Evolutionary conservation across 139 green algal species (phyloP).

Genomic region (Tetradesmus lagerheimii): DNA sequence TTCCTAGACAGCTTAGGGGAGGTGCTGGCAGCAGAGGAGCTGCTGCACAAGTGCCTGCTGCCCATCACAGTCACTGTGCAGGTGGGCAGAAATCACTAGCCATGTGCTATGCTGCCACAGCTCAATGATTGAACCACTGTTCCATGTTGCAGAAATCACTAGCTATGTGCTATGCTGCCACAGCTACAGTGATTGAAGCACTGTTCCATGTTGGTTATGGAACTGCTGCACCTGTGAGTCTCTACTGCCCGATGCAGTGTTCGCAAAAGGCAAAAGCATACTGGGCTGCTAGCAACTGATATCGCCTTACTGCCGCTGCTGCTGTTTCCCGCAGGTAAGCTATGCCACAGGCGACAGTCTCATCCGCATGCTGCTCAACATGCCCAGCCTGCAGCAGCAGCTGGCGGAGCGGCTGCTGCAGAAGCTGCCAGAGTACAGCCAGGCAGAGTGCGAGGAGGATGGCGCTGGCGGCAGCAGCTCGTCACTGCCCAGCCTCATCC

Average conservation of each 20-base stretch:
- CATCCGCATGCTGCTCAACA: slow-evolving; percentile 45
- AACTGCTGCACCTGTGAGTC: no score
- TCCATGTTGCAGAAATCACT: neutral
- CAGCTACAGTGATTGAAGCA: no score
- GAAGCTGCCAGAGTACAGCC: slow-evolving; percentile 47
- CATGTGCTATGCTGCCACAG: neutral
- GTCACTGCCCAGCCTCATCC: slow-evolving; percentile 47
- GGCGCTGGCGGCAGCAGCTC: neutral
- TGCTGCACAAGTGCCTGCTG: slow-evolving; percentile 47
- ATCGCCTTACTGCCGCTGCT: neutral
- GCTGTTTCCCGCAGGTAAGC: slow-evolving; percentile 25
- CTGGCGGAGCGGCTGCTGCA: slow-evolving; percentile 48
- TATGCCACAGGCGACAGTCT: slow-evolving; percentile 47
- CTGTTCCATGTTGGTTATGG: no score
- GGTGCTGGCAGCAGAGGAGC: slow-evolving; percentile 31
- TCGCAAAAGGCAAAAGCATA: no score
- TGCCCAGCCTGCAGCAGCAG: slow-evolving; percentile 31
- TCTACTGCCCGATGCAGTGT: no score
- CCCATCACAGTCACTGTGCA: slow-evolving; percentile 41
- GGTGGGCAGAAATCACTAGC: neutral
- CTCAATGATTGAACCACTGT: neutral
- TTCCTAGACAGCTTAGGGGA: slow-evolving; percentile 47
- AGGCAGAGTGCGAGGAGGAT: slow-evolving; percentile 12
- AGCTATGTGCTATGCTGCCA: no score
- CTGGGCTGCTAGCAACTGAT: no score